Evolutionary conservation across 2,329 filamentous ascomycete genomes (phyloP).

Genomic region (Lomentospora prolificans): DNA sequence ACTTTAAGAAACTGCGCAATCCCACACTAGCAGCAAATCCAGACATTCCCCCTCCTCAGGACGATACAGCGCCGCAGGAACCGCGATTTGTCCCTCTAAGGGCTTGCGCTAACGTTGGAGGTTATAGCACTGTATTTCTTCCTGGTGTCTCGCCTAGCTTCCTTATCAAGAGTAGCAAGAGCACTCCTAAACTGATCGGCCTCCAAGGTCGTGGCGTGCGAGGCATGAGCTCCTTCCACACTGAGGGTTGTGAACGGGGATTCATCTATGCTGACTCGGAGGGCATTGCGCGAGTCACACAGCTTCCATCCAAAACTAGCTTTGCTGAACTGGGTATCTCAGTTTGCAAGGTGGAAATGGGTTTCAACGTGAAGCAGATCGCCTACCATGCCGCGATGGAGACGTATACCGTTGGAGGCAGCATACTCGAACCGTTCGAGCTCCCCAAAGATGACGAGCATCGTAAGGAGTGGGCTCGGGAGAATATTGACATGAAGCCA

Average conservation of each 20-base stretch:
- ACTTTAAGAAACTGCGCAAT: constrained; percentile 69
- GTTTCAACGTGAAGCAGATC: constrained; percentile 60
- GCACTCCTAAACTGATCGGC: constrained; percentile 62
- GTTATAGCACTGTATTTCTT: constrained; percentile 74
- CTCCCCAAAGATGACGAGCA: constrained; percentile 80
- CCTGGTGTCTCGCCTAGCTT: constrained; percentile 73
- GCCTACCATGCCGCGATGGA: constrained; percentile 67
- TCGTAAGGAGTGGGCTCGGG: constrained; percentile 69
- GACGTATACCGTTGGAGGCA: constrained; percentile 69
- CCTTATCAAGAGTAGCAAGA: constrained; percentile 72
- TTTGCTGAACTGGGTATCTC: constrained; percentile 69
- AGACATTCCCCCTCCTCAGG: not conserved
- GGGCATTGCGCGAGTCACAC: constrained; percentile 63
- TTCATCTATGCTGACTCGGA: constrained; percentile 73
- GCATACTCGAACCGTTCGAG: constrained; percentile 60
- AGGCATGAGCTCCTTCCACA: constrained; percentile 68
- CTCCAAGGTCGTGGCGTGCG: constrained; percentile 60
- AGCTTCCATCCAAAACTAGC: constrained; percentile 56
- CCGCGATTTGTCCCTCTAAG: constrained; percentile 44
- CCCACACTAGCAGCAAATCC: constrained; percentile 45
- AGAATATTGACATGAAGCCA: constrained; percentile 54
- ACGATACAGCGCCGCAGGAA: constrained; percentile 27
- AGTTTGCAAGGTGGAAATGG: constrained; percentile 60
- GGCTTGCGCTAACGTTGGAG: constrained; percentile 55
- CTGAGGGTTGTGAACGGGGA: constrained; percentile 64